Evolutionary conservation across 1,139 yeast species (phyloP).

Genomic region (Nadsonia starkeyi-henricii): DNA sequence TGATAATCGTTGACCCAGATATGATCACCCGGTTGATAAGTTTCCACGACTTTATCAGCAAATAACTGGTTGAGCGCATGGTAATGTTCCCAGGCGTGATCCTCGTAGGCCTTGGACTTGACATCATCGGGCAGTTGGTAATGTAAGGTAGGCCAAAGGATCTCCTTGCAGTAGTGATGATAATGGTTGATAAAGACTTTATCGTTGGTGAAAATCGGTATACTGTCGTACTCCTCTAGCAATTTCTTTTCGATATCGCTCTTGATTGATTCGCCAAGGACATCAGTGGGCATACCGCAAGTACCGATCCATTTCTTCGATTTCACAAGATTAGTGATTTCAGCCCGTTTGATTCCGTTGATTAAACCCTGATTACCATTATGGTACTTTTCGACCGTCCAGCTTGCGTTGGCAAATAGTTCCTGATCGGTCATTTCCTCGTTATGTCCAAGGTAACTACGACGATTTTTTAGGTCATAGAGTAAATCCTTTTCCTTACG

Average conservation of each 20-base stretch:
- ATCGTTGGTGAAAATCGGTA: conserved; percentile 64
- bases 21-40: conserved; percentile 53
- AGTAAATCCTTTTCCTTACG: not conserved
- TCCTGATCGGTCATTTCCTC: conserved; percentile 21
- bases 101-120: conserved; percentile 86
- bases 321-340: conserved; percentile 31
- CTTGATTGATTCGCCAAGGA: conserved; percentile 44
- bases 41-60: conserved; percentile 59
- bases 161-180: conserved; percentile 79
- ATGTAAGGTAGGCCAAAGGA: conserved; percentile 93
- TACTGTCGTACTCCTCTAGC: conserved; percentile 37
- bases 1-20: conserved; percentile 96
- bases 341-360: conserved; percentile 66
- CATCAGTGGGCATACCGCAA: conserved; percentile 81
- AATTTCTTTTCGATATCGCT: conserved; percentile 27
- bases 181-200: conserved; percentile 79
- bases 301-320: conserved; percentile 74
- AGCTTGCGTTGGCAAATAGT: conserved; percentile 58
- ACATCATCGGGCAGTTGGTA: conserved; percentile 95
- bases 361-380: conserved; percentile 82
- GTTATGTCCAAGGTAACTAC: not conserved
- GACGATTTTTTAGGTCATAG: conserved; percentile 1
- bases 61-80: conserved; percentile 59
- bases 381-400: conserved; percentile 55
- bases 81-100: conserved; percentile 85